phyloP scores from a whole-genome alignment of 2,329 filamentous ascomycete genomes.

The Aspergillus felis region DNA sequence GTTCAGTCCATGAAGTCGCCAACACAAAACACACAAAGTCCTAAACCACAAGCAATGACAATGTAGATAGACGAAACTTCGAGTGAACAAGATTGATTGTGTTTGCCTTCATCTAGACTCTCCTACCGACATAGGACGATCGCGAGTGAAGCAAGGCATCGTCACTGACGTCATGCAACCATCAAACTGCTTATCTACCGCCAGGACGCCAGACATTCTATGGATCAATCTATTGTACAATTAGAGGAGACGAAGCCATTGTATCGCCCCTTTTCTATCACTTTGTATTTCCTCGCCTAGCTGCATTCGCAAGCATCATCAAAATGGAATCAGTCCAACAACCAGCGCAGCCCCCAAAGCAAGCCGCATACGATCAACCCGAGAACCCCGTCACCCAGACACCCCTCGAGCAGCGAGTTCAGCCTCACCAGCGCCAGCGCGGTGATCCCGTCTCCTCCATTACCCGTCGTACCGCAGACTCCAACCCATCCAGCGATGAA shows the following conservation, averaged over 20 bases:
- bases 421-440: conserved; percentile 10
- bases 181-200: conserved; percentile 6
- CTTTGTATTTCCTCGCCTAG: neutral
- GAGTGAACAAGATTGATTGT: neutral
- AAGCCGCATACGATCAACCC: conserved; percentile 30
- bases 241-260: neutral
- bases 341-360: conserved; percentile 32
- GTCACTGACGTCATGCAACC: conserved; percentile 20
- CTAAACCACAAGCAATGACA: neutral
- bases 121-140: neutral
- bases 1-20: too few relatives aligned
- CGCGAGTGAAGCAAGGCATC: neutral
- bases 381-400: conserved; percentile 31
- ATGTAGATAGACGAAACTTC: neutral
- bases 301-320: neutral
- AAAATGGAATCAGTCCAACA: conserved; percentile 18
- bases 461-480: conserved; percentile 22
- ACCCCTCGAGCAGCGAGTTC: conserved; percentile 22
- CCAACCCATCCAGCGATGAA: conserved; percentile 26
- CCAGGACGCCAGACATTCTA: neutral
- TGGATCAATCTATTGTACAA: neutral
- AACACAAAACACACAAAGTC: neutral
- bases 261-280: neutral
- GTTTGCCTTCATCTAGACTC: neutral
- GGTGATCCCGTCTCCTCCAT: conserved; percentile 24